Evolutionary conservation across 139 green algal species (phyloP), one percentile per base, ranked within the genome.

Genomic region (Chlamydomonas sphaeroides): DNA sequence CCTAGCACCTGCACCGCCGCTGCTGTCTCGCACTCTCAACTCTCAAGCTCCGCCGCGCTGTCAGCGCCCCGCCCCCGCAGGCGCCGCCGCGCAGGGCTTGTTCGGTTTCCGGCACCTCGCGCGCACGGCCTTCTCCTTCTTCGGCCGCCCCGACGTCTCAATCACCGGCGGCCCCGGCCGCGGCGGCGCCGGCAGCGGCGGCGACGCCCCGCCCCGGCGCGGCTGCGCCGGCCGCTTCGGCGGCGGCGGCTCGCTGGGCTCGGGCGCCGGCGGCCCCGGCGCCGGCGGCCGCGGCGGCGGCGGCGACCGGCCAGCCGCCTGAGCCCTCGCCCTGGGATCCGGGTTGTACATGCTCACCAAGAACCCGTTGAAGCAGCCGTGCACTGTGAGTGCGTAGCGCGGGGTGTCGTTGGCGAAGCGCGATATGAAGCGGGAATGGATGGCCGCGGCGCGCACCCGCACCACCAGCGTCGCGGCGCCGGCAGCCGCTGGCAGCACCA

Each of bases 351-450:
- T 21, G 49, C 80, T 91, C 25, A 80, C 78, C n/a, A 92, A 85
- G 91, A 94, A 28, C 20, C 87, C 85, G 17, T 71, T 81, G 66
- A 87, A 95, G 71, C 35, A 73, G 63, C 85, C 91, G 38, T 92
- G 90, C 20, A 96, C 90, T 0, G 92, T 90, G 26, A 97, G 78
- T 10, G 92, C 90, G 79, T 95, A 97, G 2, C 78, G 76, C 74
- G 95, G 94, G n/a, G 21, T 11, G 5, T 70, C 74, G 36, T 25
- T 1, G 1, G 30, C n/a, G 20, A 35, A 81, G 30, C n/a, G 33
- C 3, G 39, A 25, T 41, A 81, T 61, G 74, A 41, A 81, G 20
- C 18, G 21, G 2, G 74, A 61, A 26, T 61, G 49, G 30, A 82
- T 62, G 1, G 85, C 78, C 5, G 32, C 85, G 76, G 35, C 80